Percentiles rank a stretch among this genome's conserved stretches.
Conservation (phyloP, 129 eudicot species). For the Arctium minus region DNA sequence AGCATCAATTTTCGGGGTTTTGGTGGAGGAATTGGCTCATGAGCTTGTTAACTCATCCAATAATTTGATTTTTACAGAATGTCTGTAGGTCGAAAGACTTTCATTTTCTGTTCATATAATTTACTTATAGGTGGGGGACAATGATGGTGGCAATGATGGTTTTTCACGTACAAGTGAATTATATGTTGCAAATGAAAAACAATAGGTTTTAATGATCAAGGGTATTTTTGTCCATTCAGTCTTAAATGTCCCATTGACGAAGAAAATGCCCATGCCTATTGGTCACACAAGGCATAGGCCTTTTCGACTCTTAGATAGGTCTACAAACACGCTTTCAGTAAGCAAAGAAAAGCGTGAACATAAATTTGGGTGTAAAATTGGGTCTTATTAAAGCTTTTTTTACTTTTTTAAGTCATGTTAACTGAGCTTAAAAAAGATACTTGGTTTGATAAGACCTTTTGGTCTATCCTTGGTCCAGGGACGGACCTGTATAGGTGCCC, state of each 20-base stretch:
- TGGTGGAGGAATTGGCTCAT: conserved; percentile 60
- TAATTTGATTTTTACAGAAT: background rate
- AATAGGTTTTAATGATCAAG: conserved; percentile 3
- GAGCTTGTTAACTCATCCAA: conserved; percentile 27
- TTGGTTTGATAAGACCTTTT: background rate
- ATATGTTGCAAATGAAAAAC: conserved; percentile 11
- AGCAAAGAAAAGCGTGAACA: background rate
- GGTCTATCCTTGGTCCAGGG: background rate
- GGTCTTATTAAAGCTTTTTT: background rate
- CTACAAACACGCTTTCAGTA: background rate
- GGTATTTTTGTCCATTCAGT: background rate
- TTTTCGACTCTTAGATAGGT: background rate
- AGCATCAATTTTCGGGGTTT: conserved; percentile 38
- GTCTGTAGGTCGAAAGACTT: background rate
- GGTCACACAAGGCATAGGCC: too few species aligned
- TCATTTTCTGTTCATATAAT: conserved; percentile 5
- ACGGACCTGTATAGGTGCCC: too few species aligned
- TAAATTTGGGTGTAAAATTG: background rate
- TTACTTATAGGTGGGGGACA: conserved; percentile 18
- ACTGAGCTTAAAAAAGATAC: background rate
- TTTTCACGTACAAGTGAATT: conserved; percentile 21
- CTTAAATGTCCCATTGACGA: background rate
- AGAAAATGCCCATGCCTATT: background rate
- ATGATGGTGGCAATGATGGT: background rate
- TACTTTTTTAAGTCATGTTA: background rate